Evolutionary conservation across 2,329 filamentous ascomycete genomes (phyloP).

Genomic region (Pseudocercospora eumusae): DNA sequence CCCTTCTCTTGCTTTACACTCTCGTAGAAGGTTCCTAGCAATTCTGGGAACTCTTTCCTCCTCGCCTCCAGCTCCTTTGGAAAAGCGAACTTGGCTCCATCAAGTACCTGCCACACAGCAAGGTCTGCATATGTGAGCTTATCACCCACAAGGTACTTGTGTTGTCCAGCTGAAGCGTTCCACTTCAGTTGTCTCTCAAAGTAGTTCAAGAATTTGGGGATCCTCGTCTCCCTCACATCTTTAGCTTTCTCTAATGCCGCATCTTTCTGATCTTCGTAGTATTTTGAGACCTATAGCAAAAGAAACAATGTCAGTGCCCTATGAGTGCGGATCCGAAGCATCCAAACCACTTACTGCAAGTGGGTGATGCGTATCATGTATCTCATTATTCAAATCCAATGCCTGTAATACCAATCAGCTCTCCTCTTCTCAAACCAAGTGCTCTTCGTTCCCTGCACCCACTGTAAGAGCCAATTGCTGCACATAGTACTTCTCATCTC

Average conservation of each 20-base stretch:
- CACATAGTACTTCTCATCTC: conserved; percentile 58
- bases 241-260: conserved; percentile 61
- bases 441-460: not conserved
- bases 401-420: conserved; percentile 42
- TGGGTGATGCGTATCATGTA: conserved; percentile 76
- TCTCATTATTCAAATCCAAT: conserved; percentile 70
- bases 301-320: not conserved
- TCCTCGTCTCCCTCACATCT: conserved; percentile 61
- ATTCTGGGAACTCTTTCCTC: conserved; percentile 58
- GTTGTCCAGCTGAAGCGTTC: conserved; percentile 59
- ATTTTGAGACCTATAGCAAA: conserved; percentile 36
- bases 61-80: conserved; percentile 64
- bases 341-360: conserved; percentile 21
- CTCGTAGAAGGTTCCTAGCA: conserved; percentile 64
- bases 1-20: conserved; percentile 63
- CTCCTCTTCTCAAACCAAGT: no score
- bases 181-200: conserved; percentile 66
- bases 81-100: conserved; percentile 64
- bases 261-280: conserved; percentile 75
- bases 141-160: conserved; percentile 65
- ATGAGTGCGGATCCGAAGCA: not conserved
- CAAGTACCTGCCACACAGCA: conserved; percentile 68
- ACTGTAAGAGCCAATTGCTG: conserved; percentile 64
- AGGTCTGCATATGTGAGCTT: conserved; percentile 71
- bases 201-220: conserved; percentile 73